Evolutionary conservation across 169 alveolate genomes (phyloP), one percentile per base, ranked within the genome.

Genomic region (Cryptosporidium ubiquitum): DNA sequence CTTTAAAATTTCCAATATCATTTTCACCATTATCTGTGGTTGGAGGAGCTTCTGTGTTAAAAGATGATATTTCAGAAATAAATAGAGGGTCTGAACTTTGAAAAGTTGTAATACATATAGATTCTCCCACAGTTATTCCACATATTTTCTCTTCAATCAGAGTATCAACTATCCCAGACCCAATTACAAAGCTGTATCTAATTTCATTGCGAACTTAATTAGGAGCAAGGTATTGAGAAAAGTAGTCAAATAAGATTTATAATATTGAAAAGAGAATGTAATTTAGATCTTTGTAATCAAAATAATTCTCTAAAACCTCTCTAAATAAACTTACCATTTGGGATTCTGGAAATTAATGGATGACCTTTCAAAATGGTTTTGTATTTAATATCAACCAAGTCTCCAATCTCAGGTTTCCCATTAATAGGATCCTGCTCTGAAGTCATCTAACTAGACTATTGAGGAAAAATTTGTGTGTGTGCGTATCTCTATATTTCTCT

Each of bases 141-240:
- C 85, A 33, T 33, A 73, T 73, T 29, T 33, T 26, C 42, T 73
- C 52, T 39, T 73, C 85, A 37, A 73, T 37, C 2, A 14, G 58
- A 3, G 85, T 18, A 9, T 57, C 51, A 31, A 35, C 70, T n/a
- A 73, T n/a, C 3, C 85, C 85, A 16, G 85, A 73, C 14, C 85
- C 85, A 33, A 73, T 55, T 1, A 73, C 14, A 58, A 73, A 73
- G 29, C 68, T 73, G 16, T 73, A 73, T 29, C 26, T 57, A 33
- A 73, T 73, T 3, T 33, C 85, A 52, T 57, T 61, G 9, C 51
- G 85, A 10, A 2, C 58, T 51, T 39, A 16, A 26, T 29, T 2
- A 1, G 64, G n/a, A 35, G 29, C 23, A 31, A n/a, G 18, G 35
- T 6, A 23, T 64, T 64, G 3, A 31, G 51, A 29, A 37, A n/a